Evolutionary conservation across 352 stramenopile species (phyloP).

Genomic region (Detonula confervacea): DNA sequence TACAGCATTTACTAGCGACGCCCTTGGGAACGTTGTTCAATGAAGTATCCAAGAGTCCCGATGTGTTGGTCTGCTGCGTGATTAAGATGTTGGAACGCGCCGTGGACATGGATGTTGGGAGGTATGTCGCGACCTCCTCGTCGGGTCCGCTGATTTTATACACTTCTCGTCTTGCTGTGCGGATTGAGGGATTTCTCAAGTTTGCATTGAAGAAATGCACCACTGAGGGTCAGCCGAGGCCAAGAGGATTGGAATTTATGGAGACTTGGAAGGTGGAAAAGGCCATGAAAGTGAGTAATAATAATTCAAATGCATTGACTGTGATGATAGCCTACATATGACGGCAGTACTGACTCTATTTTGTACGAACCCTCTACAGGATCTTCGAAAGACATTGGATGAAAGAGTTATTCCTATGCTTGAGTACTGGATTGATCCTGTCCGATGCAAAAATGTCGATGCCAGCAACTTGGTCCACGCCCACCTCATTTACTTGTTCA

Average conservation of each 20-base stretch:
- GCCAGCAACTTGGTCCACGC: slow-evolving; percentile 88
- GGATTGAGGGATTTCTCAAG: slow-evolving; percentile 90
- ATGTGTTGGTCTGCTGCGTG: slow-evolving; percentile 86
- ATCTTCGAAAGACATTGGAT: slow-evolving; percentile 82
- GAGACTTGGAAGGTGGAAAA: slow-evolving; percentile 82
- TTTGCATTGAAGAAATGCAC: slow-evolving; percentile 87
- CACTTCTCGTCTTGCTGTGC: slow-evolving; percentile 86
- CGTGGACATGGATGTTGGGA: slow-evolving; percentile 90
- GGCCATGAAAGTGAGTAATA: no score
- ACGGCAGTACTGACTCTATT: no score
- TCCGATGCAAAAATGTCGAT: slow-evolving; percentile 85
- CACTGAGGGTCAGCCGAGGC: slow-evolving; percentile 68
- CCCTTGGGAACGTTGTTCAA: slow-evolving; percentile 97
- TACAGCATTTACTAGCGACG: slow-evolving; percentile 89
- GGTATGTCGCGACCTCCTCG: slow-evolving; percentile 78
- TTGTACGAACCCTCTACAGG: no score
- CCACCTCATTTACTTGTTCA: slow-evolving; percentile 91
- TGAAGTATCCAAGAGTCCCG: slow-evolving; percentile 95
- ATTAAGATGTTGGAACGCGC: slow-evolving; percentile 89
- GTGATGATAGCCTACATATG: no score
- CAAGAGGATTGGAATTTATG: slow-evolving; percentile 82
- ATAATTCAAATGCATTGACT: no score
- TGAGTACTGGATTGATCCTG: slow-evolving; percentile 90
- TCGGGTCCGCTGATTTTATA: slow-evolving; percentile 89
- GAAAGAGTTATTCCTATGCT: slow-evolving; percentile 88